Conservation (phyloP, 345 rosid genomes). For the Isatis tinctoria region DNA sequence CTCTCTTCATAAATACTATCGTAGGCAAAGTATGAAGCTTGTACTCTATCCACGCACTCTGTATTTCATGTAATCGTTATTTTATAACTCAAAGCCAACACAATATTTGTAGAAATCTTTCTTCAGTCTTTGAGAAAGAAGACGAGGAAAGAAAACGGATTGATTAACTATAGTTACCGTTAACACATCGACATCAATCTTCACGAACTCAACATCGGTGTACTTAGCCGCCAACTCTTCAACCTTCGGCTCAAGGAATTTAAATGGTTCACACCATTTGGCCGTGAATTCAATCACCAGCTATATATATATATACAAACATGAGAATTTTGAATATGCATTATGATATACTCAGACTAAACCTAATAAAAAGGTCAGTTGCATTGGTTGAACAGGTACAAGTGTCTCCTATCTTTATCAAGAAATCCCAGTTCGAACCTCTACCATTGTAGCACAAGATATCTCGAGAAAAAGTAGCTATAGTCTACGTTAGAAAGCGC, state of each 20-base stretch:
- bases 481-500: too few relatives aligned
- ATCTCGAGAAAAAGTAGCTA: not conserved
- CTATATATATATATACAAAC: constrained; percentile 31
- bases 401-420: not conserved
- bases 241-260: constrained; percentile 46
- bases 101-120: too few relatives aligned
- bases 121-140: not conserved
- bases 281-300: constrained; percentile 73
- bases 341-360: not conserved
- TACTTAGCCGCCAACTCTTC: constrained; percentile 53
- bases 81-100: not conserved
- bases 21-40: constrained; percentile 48
- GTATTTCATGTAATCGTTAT: not conserved
- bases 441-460: not conserved
- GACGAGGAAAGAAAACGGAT: not conserved
- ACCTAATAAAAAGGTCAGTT: not conserved
- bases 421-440: not conserved
- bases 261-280: constrained; percentile 80
- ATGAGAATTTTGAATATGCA: not conserved
- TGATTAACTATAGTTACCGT: constrained; percentile 35
- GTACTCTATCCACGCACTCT: constrained; percentile 47
- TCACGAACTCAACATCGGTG: constrained; percentile 59
- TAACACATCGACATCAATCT: constrained; percentile 64
- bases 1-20: constrained; percentile 57
- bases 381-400: not conserved